Evolutionary conservation across 163 green algal species (phyloP).

Genomic region (Scenedesmus sp.): DNA sequence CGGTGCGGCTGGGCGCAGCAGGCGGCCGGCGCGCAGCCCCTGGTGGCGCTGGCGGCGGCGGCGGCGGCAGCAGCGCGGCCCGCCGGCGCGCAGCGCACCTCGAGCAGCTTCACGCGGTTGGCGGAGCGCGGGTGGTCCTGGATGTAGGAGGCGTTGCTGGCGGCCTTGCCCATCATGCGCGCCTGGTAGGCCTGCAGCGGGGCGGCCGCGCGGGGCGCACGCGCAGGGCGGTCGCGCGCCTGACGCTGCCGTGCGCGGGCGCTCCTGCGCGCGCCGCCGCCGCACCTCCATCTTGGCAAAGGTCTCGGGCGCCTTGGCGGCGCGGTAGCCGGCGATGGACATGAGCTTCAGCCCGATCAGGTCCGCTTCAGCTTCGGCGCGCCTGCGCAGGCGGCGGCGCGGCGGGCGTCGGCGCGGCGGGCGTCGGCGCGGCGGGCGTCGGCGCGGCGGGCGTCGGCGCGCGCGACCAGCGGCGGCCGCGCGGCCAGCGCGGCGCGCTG

Average conservation of each 20-base stretch:
- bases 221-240: too few species aligned
- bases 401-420: not conserved
- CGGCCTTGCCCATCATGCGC: slow-evolving; percentile 39
- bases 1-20: not conserved
- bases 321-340: slow-evolving; percentile 50
- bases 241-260: too few species aligned
- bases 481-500: too few species aligned
- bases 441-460: too few species aligned
- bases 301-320: slow-evolving; percentile 24
- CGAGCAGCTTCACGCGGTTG: slow-evolving; percentile 41
- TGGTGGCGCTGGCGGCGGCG: too few species aligned
- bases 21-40: not conserved
- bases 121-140: slow-evolving; percentile 38
- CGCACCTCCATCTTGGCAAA: slow-evolving; percentile 41
- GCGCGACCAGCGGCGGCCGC: too few species aligned
- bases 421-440: not conserved
- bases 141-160: slow-evolving; percentile 32
- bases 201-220: too few species aligned
- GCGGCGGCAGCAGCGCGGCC: too few species aligned
- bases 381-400: slow-evolving; percentile 42
- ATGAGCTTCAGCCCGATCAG: slow-evolving; percentile 60
- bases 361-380: slow-evolving; percentile 56
- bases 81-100: too few species aligned
- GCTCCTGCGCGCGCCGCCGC: not conserved
- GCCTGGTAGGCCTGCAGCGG: not conserved